Percentiles rank a stretch among this genome's conserved stretches.
These are phyloP conservation scores for Hanseniaspora taiwanica DNA, from an alignment of 805 yeast species.

Conservation along the genomic window DNA sequence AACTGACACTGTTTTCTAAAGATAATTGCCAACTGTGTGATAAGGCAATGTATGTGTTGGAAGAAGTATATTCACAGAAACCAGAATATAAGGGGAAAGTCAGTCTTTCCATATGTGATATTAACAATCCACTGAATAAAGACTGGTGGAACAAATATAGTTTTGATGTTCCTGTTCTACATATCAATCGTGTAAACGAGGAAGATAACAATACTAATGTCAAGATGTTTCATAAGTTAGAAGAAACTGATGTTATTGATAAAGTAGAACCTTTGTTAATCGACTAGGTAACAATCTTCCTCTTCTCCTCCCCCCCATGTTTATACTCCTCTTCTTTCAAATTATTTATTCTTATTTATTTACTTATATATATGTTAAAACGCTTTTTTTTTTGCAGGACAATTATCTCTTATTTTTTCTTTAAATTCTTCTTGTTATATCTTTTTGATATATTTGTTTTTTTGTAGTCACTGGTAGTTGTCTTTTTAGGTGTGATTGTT, in stretches of 20 bases:
- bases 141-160: constrained; percentile 62
- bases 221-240: constrained; percentile 55
- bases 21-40: constrained; percentile 57
- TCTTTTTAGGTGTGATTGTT: no score
- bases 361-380: no score
- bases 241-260: constrained; percentile 39
- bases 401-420: no score
- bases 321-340: no score
- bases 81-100: constrained; percentile 17
- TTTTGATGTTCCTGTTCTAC: constrained; percentile 70
- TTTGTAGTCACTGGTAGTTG: no score
- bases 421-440: no score
- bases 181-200: constrained; percentile 24
- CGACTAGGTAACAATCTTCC: no score
- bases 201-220: constrained; percentile 18
- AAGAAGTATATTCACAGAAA: constrained; percentile 21
- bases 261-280: no score
- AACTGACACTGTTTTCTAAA: constrained; percentile 52
- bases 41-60: constrained; percentile 43
- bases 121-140: constrained; percentile 42
- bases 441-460: no score
- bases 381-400: no score
- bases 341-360: no score
- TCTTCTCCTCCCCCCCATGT: no score
- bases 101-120: constrained; percentile 35